Percentiles rank a stretch among this genome's conserved stretches.
Conservation (phyloP, 148 eudicot genomes). For the Heliosperma pusillum region DNA sequence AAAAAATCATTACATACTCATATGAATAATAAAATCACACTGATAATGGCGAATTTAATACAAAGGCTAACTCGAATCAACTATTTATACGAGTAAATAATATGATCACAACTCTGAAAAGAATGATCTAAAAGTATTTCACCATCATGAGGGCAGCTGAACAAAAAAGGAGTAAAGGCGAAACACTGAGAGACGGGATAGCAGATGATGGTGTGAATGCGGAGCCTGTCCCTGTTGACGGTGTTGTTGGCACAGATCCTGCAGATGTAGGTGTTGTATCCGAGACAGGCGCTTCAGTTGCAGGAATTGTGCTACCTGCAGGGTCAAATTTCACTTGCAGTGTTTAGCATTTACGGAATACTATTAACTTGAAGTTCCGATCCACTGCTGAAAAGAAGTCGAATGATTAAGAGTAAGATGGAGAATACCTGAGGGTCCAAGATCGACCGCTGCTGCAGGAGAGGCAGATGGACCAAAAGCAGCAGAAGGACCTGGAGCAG, state of each 20-base stretch:
- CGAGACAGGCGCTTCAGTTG: conserved; percentile 34
- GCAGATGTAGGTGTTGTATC: conserved; percentile 38
- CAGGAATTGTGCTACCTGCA: conserved; percentile 35
- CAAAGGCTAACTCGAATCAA: not conserved
- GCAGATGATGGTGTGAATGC: conserved; percentile 47
- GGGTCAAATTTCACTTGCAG: not conserved
- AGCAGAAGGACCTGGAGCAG: conserved; percentile 66
- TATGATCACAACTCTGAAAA: conserved; percentile 17
- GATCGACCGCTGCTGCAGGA: conserved; percentile 40
- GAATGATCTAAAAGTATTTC: conserved; percentile 33
- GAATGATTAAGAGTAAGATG: not conserved
- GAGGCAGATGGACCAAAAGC: conserved; percentile 40
- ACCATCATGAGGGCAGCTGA: conserved; percentile 30
- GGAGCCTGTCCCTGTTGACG: conserved; percentile 39
- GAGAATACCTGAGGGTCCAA: conserved; percentile 34
- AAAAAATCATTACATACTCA: conserved; percentile 16
- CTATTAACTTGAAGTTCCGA: too few relatives aligned
- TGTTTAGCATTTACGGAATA: not conserved
- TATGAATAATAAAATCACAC: conserved; percentile 19
- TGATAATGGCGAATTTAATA: not conserved
- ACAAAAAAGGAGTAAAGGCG: conserved; percentile 34
- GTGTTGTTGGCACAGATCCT: conserved; percentile 37
- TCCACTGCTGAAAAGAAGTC: too few relatives aligned
- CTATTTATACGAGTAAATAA: not conserved
- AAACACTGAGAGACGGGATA: conserved; percentile 26